Evolutionary conservation across 2,329 filamentous ascomycete genomes (phyloP).

Genomic region (Emmonsia crescens): DNA sequence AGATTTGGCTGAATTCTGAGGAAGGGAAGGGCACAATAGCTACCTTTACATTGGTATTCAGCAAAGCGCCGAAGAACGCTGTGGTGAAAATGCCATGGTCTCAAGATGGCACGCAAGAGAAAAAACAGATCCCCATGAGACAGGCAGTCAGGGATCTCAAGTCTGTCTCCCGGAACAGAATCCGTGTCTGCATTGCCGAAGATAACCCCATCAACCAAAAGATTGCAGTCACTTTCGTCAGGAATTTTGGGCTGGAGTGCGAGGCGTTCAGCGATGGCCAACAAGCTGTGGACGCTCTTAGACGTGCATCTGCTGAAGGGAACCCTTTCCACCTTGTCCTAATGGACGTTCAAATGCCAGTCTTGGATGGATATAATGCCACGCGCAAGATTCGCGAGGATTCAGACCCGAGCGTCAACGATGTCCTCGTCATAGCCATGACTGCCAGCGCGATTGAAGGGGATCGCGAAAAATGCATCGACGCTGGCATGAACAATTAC

Average conservation of each 20-base stretch:
- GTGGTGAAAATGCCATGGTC: constrained; percentile 49
- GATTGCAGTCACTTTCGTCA: constrained; percentile 84
- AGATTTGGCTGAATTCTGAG: constrained; percentile 68
- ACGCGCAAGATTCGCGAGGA: constrained; percentile 75
- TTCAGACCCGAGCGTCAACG: constrained; percentile 61
- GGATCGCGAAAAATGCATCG: constrained; percentile 89
- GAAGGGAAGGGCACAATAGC: constrained; percentile 51
- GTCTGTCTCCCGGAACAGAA: constrained; percentile 60
- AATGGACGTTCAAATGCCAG: constrained; percentile 96
- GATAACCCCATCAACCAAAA: constrained; percentile 93
- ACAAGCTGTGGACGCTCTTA: constrained; percentile 78
- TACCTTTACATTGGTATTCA: constrained; percentile 76
- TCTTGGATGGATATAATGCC: constrained; percentile 84
- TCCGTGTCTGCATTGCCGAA: constrained; percentile 86
- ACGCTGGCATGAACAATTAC: constrained; percentile 96
- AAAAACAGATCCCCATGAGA: constrained; percentile 32
- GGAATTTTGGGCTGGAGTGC: constrained; percentile 73
- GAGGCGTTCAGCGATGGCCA: constrained; percentile 84
- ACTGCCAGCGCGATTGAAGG: constrained; percentile 90
- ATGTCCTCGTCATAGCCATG: constrained; percentile 92
- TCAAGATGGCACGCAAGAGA: constrained; percentile 32
- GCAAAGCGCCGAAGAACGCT: constrained; percentile 57
- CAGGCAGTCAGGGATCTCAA: constrained; percentile 55
- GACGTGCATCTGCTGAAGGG: constrained; percentile 57
- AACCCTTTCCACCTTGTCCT: constrained; percentile 79